Evolutionary conservation across 1,284 basidiomycete genomes (phyloP).

Genomic region (Moesziomyces globuligerus): DNA sequence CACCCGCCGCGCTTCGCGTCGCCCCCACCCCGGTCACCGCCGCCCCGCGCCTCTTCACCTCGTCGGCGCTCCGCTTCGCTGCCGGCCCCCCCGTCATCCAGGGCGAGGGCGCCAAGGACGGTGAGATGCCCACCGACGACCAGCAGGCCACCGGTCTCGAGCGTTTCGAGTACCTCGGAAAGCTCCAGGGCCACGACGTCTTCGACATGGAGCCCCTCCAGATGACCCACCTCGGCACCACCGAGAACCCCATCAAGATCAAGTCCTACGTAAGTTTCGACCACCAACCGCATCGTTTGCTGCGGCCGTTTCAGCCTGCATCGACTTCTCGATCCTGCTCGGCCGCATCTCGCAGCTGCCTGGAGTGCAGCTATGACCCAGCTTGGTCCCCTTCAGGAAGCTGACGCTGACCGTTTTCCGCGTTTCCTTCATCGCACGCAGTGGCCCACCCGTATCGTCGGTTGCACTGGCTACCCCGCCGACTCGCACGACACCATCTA

Average conservation of each 20-base stretch:
- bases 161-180: constrained; percentile 89
- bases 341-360: no score
- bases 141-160: constrained; percentile 96
- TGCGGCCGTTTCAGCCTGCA: no score
- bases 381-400: no score
- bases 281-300: not conserved
- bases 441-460: constrained; percentile 61
- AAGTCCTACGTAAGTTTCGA: constrained; percentile 79
- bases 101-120: constrained; percentile 79
- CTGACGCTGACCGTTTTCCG: not conserved
- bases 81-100: constrained; percentile 74
- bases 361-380: no score
- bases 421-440: constrained; percentile 6
- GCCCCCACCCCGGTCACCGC: constrained; percentile 38
- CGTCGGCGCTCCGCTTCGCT: constrained; percentile 52
- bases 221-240: constrained; percentile 86
- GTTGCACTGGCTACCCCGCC: constrained; percentile 65
- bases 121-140: constrained; percentile 82
- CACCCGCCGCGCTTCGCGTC: constrained; percentile 44
- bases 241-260: constrained; percentile 86
- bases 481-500: constrained; percentile 66
- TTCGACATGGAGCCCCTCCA: constrained; percentile 91
- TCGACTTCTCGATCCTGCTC: no score
- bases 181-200: constrained; percentile 85
- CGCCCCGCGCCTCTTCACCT: constrained; percentile 49